Evolutionary conservation across 331 rosid genomes (phyloP).

Genomic region (Spiraea crenata): DNA sequence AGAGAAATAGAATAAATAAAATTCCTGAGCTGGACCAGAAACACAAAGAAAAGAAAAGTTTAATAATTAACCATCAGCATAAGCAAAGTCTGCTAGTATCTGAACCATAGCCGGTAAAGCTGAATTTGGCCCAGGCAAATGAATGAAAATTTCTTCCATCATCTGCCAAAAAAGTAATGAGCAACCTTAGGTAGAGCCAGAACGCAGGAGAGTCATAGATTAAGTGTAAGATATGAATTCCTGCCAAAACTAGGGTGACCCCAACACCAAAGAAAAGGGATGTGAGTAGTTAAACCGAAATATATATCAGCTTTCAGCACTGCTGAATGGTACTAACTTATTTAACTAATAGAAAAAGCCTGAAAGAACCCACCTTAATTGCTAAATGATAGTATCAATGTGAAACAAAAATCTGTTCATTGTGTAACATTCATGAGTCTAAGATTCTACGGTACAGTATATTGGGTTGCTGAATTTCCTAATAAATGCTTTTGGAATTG

Average conservation of each 20-base stretch:
- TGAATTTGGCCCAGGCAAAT: conserved; percentile 73
- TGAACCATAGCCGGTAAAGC: conserved; percentile 93
- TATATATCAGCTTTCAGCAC: not conserved
- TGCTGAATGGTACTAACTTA: not conserved
- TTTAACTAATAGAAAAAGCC: not conserved
- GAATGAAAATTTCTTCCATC: conserved; percentile 96
- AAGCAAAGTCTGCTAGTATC: conserved; percentile 91
- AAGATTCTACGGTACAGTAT: not conserved
- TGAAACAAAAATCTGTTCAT: not conserved
- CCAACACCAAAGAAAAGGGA: not conserved
- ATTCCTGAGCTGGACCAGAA: not conserved
- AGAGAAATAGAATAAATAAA: conserved; percentile 8
- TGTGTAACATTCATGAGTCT: not conserved
- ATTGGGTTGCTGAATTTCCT: not conserved
- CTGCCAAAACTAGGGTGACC: not conserved
- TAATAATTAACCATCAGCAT: conserved; percentile 64
- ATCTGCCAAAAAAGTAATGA: conserved; percentile 45
- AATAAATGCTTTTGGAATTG: not conserved
- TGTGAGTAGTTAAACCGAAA: not conserved
- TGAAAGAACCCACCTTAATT: not conserved
- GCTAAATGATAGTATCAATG: not conserved
- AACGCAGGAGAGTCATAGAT: not conserved
- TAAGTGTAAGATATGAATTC: not conserved
- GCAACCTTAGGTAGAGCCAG: not conserved
- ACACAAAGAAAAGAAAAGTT: conserved; percentile 22